phyloP scores from a whole-genome alignment of 1,139 yeast genomes.

The Yamadazyma buinensis region DNA sequence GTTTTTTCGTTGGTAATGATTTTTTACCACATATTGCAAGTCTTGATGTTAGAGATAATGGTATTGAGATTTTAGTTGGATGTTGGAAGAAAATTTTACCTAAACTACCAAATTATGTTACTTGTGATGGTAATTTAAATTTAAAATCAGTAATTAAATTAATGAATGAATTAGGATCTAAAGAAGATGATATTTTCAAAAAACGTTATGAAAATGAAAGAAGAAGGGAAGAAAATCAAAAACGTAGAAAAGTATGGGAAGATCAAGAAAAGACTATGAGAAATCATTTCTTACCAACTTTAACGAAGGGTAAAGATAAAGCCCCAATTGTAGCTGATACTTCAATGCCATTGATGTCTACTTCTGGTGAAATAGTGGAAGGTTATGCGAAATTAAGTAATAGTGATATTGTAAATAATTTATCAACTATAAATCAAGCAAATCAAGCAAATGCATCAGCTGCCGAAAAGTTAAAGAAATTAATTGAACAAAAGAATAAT shows the following conservation, averaged over 20 bases:
- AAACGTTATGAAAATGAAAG: conserved; percentile 64
- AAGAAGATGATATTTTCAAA: conserved; percentile 79
- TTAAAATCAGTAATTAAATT: conserved; percentile 72
- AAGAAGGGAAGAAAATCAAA: conserved; percentile 59
- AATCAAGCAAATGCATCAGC: conserved; percentile 72
- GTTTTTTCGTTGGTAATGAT: conserved; percentile 98
- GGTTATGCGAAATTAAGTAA: conserved; percentile 63
- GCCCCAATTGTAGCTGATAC: conserved; percentile 71
- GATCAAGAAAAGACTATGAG: conserved; percentile 37
- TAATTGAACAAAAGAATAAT: conserved; percentile 27
- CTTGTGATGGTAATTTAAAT: conserved; percentile 84
- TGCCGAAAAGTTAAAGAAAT: conserved; percentile 58
- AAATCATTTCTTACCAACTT: conserved; percentile 31
- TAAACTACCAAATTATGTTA: conserved; percentile 67
- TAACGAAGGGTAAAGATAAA: conserved; percentile 65
- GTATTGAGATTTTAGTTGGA: conserved; percentile 74
- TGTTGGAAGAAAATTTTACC: conserved; percentile 82
- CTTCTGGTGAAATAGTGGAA: conserved; percentile 64
- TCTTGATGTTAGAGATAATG: conserved; percentile 90
- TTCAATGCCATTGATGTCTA: conserved; percentile 74
- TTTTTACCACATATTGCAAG: conserved; percentile 96
- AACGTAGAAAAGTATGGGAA: conserved; percentile 52
- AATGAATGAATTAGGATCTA: conserved; percentile 59
- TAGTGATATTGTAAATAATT: conserved; percentile 66
- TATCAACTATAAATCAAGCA: conserved; percentile 68